A percentile compares a stretch with the other conserved stretches of the same genome.
Conservation (phyloP, 306 rosid genomes). For the Begonia loranthoides region DNA sequence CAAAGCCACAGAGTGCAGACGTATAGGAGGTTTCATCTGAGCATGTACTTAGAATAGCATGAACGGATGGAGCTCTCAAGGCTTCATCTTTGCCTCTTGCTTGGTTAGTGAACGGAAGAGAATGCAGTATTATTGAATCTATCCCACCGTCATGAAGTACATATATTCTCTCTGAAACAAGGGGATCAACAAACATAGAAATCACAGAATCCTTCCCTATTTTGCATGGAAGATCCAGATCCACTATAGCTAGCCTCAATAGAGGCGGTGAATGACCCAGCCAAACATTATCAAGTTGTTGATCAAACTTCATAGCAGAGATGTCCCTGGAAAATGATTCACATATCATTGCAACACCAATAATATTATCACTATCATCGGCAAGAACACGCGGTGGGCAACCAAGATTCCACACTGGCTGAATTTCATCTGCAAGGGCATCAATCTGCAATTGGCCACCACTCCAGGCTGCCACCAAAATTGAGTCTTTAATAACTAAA, state of each 20-base stretch:
- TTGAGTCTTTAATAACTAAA: slow-evolving; percentile 69
- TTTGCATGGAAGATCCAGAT: slow-evolving; percentile 68
- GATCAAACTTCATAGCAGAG: slow-evolving; percentile 31
- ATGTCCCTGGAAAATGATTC: slow-evolving; percentile 32
- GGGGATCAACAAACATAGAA: slow-evolving; percentile 58
- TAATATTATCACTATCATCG: slow-evolving; percentile 49
- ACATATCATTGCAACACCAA: slow-evolving; percentile 94
- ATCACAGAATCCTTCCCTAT: slow-evolving; percentile 41
- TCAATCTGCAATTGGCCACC: slow-evolving; percentile 89
- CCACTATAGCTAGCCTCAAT: slow-evolving; percentile 79
- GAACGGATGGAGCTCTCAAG: slow-evolving; percentile 81
- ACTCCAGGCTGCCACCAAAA: slow-evolving; percentile 90
- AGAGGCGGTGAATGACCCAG: slow-evolving; percentile 72
- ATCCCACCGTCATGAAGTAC: slow-evolving; percentile 84
- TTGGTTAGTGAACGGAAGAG: slow-evolving; percentile 92
- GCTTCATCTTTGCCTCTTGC: slow-evolving; percentile 52
- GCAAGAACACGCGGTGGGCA: slow-evolving; percentile 71
- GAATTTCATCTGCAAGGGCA: slow-evolving; percentile 95
- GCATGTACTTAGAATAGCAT: slow-evolving; percentile 78
- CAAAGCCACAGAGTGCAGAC: slow-evolving; percentile 63
- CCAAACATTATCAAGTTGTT: slow-evolving; percentile 62
- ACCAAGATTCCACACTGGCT: slow-evolving; percentile 75
- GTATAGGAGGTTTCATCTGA: slow-evolving; percentile 50
- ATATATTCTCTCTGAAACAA: slow-evolving; percentile 73
- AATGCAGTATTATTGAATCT: slow-evolving; percentile 88